Evolutionary conservation across 2,329 filamentous ascomycete genomes (phyloP).

Genomic region (Paecilomyces formosus): DNA sequence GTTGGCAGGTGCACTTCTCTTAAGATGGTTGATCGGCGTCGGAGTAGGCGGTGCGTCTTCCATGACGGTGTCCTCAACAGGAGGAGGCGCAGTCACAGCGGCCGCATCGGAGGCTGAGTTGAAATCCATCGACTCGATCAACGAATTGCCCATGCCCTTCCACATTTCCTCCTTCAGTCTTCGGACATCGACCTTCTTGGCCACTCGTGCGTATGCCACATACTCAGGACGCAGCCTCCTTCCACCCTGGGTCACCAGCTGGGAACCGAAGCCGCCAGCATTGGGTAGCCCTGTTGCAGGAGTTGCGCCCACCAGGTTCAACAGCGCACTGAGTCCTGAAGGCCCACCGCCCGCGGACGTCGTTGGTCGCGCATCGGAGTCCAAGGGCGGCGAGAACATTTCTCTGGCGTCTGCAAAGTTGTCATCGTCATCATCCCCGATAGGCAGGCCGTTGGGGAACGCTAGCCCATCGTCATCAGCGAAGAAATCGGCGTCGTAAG

Average conservation of each 20-base stretch:
- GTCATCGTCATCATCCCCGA: constrained; percentile 41
- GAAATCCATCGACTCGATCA: constrained; percentile 30
- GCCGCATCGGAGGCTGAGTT: constrained; percentile 19
- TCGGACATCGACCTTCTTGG: constrained; percentile 61
- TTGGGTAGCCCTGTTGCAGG: constrained; percentile 30
- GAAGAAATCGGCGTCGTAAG: constrained; percentile 98
- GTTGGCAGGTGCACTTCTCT: constrained; percentile 22
- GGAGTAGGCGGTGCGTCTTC: constrained; percentile 13
- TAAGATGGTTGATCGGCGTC: constrained; percentile 23
- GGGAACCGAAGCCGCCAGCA: constrained; percentile 52
- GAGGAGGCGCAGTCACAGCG: constrained; percentile 11
- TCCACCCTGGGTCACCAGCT: constrained; percentile 55
- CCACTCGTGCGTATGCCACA: constrained; percentile 57
- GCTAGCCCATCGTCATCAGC: constrained; percentile 56
- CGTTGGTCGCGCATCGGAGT: constrained; percentile 23
- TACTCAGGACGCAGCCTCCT: constrained; percentile 55
- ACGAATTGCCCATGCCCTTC: constrained; percentile 49
- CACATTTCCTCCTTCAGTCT: constrained; percentile 59
- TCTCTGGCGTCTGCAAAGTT: constrained; percentile 45
- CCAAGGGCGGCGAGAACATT: constrained; percentile 35
- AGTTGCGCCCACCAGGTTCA: constrained; percentile 36
- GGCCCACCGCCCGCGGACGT: constrained; percentile 25
- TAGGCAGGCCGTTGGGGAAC: constrained; percentile 38
- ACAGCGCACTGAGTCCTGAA: constrained; percentile 30
- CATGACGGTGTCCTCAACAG: constrained; percentile 6